Conservation (phyloP, 805 yeast genomes). For the Starmerella floris region DNA sequence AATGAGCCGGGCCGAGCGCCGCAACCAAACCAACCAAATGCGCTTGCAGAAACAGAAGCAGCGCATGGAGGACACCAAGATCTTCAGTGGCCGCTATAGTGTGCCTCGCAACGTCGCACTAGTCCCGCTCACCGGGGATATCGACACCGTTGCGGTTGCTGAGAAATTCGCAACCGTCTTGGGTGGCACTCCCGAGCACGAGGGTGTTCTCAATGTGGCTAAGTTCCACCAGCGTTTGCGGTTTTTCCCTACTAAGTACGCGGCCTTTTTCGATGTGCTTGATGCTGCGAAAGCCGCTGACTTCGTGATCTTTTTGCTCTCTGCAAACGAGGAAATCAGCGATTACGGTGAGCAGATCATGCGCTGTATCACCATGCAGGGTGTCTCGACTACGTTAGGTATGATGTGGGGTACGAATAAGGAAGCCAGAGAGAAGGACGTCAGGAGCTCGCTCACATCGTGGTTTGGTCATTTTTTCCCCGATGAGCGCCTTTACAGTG, state of each 20-base stretch:
- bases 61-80: constrained; percentile 43
- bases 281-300: constrained; percentile 87
- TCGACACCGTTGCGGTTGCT: constrained; percentile 30
- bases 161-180: constrained; percentile 10
- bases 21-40: constrained; percentile 64
- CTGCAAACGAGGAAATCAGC: constrained; percentile 76
- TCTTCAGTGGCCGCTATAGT: constrained; percentile 70
- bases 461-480: constrained; percentile 70
- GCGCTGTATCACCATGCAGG: constrained; percentile 82
- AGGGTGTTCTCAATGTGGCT: constrained; percentile 35
- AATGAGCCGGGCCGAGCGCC: constrained; percentile 49
- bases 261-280: constrained; percentile 51
- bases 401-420: constrained; percentile 62
- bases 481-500: constrained; percentile 57
- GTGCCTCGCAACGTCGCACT: constrained; percentile 76
- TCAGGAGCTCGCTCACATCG: constrained; percentile 48
- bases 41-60: constrained; percentile 55
- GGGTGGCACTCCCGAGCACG: constrained; percentile 16
- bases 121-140: constrained; percentile 63
- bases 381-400: constrained; percentile 70
- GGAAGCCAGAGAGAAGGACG: constrained; percentile 64
- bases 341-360: constrained; percentile 77
- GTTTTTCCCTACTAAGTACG: constrained; percentile 48
- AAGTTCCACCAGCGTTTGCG: constrained; percentile 68
- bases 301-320: constrained; percentile 76